Base-by-base conservation (phyloP, 306 rosid genomes). In the Lathyrus tuberosus region DNA sequence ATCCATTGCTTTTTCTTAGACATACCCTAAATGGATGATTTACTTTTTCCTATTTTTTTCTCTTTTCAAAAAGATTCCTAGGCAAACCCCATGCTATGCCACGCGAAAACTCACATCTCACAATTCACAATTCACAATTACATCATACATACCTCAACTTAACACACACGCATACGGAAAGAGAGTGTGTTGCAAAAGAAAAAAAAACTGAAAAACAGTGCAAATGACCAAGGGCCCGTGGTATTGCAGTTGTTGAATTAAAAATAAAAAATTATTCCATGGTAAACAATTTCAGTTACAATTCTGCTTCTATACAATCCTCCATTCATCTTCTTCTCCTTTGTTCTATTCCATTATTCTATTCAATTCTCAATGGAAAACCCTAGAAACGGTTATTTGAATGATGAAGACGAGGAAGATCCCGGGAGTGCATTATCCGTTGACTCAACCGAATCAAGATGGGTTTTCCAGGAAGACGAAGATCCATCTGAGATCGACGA, bases 401-500 rank as follows among this genome's bases (percentile, higher is more conserved):
- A 18, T 6, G 28, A 18, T 1, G 73, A 37, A 2, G 68, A 51
- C 5, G 24, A 75, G 0, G 76, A 53, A 4, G 81, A 69, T 62
- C 67, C 76, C 8, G 78, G 74, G 38, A 79, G 79, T 15, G 78
- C 71, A 60, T 67, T 46, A 42, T 72, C 76, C 18, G 54, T 58
- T 44, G 82, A 78, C 22, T 78, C 82, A 49, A 37, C 13, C 52
- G 85, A 81, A 68, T 81, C 81, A 30, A 70, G 85, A 11, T 81
- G 85, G 85, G 82, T 81, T 73, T 81, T 67, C 68, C 77, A 81
- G 73, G 85, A 81, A 37, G 85, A 81, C 14, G 85, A 73, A 0
- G 71, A 68, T 71, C 69, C 66, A 4, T 81, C 73, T 13, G 85
- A 81, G 79, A 73, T 68, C 33, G 85, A 77, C 8, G 85, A 77